Base-by-base conservation (phyloP, 805 yeast species). In the Nakazawaea sp. region DNA sequence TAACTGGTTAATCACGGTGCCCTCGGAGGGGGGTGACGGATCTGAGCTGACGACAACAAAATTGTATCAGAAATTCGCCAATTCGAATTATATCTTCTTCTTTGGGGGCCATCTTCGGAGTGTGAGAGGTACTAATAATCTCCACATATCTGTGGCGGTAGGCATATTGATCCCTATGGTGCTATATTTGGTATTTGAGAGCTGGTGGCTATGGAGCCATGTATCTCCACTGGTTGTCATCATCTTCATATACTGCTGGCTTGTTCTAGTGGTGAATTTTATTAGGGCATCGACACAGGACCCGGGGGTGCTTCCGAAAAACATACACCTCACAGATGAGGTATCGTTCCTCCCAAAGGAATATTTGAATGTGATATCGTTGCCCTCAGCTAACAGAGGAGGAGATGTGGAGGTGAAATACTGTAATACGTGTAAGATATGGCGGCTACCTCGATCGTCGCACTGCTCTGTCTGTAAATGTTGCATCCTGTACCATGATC, bases 231-330 rank as follows among this genome's bases (percentile, higher is more conserved):
- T 74, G 3, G 48, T 65, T 4, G 79, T 76, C 4, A 60, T 83
- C 1, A 34, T 78, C 3, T 78, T 79, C 45, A 55, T 70, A 15
- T 84, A 84, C 48, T 50, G 72, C 27, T 79, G 83, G 82, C 32
- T 64, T 4, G 48, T 75, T 28, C 51, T 74, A 2, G n/a, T 74
- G 1, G 33, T 53, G 3, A 68, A 75, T 35, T 75, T 76, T 42
- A 39, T 78, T 6, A 66, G 58, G 39, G 78, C 81, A 0, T 66
- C 82, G 0, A 60, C 73, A 2, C 55, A 70, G 9, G 95, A 85
- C 46, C 85, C 94, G 0, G 95, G 95, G 0, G 55, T 69, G 1
- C 49, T 81, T 9, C 89, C 94, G 1, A 59, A 78, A 42, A 81
- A 81, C 54, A 53, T 80, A 4, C 92, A 85, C 47, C 18, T 77